Conservation (phyloP, 225 moss, liverwort and hornwort species). For the Asterella californica region DNA sequence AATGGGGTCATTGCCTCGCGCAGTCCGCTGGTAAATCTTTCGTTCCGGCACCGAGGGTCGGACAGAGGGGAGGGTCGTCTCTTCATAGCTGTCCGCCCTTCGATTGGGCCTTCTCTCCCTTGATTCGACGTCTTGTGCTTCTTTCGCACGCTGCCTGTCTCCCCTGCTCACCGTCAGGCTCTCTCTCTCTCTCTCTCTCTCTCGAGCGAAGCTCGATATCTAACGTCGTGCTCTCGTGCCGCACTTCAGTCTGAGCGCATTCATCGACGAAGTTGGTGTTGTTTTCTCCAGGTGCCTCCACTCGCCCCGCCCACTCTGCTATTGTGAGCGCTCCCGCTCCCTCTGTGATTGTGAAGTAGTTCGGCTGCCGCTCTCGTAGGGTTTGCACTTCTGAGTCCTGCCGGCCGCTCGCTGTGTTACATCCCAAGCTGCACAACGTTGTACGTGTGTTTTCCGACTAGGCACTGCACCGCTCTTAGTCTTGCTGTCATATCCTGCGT, state of each 20-base stretch:
- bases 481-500: background rate
- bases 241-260: background rate
- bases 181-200: no score
- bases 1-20: background rate
- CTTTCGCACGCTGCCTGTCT: background rate
- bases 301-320: background rate
- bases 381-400: background rate
- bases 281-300: constrained; percentile 8
- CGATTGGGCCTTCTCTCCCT: constrained; percentile 5
- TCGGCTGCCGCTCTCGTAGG: constrained; percentile 3
- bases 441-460: background rate
- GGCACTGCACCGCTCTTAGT: background rate
- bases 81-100: background rate
- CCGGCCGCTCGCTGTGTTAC: constrained; percentile 9
- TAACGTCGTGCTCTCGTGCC: background rate
- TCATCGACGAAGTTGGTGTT: background rate
- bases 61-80: background rate
- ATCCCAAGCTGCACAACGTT: constrained; percentile 6
- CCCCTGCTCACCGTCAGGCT: background rate
- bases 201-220: background rate
- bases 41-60: background rate
- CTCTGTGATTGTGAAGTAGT: background rate
- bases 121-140: constrained; percentile 5
- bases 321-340: background rate
- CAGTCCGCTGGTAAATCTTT: background rate